These are phyloP conservation scores for Geotrichum bryndzae DNA, from an alignment of 1,139 yeast species.

Conservation along the genomic window DNA sequence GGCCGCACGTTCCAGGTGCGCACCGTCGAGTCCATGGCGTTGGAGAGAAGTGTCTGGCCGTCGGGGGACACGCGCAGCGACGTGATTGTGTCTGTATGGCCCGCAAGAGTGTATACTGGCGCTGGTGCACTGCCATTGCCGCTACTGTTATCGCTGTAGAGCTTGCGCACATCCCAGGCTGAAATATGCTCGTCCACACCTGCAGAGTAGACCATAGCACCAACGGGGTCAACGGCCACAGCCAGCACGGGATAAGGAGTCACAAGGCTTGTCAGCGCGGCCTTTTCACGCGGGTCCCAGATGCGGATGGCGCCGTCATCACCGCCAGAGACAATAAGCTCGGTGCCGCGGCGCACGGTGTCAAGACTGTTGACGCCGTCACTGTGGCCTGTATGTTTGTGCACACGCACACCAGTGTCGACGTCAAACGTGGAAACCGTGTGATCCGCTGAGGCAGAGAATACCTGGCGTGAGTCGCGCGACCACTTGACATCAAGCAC, in stretches of 20 bases:
- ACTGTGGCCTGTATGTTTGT: conserved; percentile 39
- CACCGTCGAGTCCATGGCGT: conserved; percentile 53
- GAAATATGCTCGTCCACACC: conserved; percentile 64
- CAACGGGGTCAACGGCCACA: conserved; percentile 41
- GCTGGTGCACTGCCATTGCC: background rate
- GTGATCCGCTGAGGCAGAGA: conserved; percentile 45
- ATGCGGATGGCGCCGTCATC: conserved; percentile 56
- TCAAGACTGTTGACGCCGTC: conserved; percentile 54
- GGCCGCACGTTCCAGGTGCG: conserved; percentile 52
- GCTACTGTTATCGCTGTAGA: conserved; percentile 2
- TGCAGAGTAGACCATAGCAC: conserved; percentile 45
- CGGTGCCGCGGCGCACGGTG: conserved; percentile 32
- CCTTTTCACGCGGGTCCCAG: conserved; percentile 62
- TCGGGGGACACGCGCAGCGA: conserved; percentile 46
- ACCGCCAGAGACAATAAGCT: conserved; percentile 47
- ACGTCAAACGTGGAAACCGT: conserved; percentile 52
- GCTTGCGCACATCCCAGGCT: conserved; percentile 46
- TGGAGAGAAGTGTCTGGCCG: conserved; percentile 47
- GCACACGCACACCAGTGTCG: conserved; percentile 47
- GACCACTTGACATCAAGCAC: conserved; percentile 46
- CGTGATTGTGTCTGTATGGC: conserved; percentile 50
- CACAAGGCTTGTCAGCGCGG: conserved; percentile 36
- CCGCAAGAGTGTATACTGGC: conserved; percentile 40
- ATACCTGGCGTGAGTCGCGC: conserved; percentile 38
- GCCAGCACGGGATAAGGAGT: conserved; percentile 56